These are phyloP conservation scores for Fusarium sp. DNA, from an alignment of 2,329 filamentous ascomycete genomes.

Conservation along the genomic window DNA sequence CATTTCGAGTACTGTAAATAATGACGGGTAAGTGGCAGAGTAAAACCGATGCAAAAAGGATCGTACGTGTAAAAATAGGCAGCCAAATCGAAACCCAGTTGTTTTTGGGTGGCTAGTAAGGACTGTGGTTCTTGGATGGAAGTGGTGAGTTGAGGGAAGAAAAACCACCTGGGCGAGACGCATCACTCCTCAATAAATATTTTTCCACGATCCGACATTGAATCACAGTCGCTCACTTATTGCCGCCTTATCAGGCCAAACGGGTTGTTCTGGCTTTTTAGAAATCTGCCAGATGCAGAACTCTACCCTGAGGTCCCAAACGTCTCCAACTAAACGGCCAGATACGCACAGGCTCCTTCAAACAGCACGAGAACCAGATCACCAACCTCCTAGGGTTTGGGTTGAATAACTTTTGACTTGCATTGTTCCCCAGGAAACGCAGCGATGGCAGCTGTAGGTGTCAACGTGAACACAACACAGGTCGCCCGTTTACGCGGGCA, in stretches of 20 bases:
- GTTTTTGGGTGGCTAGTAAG: neutral
- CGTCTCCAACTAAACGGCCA: neutral
- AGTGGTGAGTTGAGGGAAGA: neutral
- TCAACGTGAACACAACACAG: neutral
- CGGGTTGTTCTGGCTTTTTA: neutral
- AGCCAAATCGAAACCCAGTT: neutral
- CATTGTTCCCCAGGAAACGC: neutral
- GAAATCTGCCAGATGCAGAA: neutral
- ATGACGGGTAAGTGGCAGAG: neutral
- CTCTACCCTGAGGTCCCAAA: neutral
- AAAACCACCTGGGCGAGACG: neutral
- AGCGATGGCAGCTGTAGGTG: neutral
- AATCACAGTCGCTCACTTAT: neutral
- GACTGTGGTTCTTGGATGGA: neutral
- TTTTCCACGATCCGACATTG: neutral
- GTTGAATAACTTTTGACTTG: neutral
- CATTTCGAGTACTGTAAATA: neutral
- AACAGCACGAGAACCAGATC: too few species aligned
- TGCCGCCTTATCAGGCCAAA: neutral
- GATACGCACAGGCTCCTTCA: neutral
- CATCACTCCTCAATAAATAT: neutral
- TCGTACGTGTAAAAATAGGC: neutral
- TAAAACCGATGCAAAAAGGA: neutral
- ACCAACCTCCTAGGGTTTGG: neutral
- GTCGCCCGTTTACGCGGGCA: neutral